phyloP scores from a whole-genome alignment of 768 basidiomycete species.

The Cubamyces sp. region DNA sequence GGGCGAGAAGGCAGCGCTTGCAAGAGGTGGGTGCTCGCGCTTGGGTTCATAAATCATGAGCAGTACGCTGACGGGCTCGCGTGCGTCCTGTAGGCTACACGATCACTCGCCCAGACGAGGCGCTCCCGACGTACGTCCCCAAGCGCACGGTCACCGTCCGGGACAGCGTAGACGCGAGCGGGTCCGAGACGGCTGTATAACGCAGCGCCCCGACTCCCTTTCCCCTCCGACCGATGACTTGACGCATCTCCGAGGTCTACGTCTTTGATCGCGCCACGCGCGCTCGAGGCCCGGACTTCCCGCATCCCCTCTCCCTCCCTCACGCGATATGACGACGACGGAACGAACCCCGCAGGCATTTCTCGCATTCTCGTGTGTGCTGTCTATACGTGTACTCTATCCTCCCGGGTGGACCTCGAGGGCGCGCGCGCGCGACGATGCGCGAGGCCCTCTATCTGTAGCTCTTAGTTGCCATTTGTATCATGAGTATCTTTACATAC shows the following conservation, averaged over 20 bases:
- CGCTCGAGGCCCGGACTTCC: no score
- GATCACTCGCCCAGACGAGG: constrained; percentile 59
- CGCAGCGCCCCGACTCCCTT: not conserved
- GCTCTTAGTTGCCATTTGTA: constrained; percentile 21
- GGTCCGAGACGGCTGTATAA: constrained; percentile 20
- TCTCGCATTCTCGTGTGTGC: constrained; percentile 1
- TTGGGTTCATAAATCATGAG: constrained; percentile 5
- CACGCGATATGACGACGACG: constrained; percentile 7
- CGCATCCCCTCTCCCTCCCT: not conserved
- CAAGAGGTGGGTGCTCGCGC: constrained; percentile 51
- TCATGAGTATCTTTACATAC: not conserved
- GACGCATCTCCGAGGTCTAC: no score
- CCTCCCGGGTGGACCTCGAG: not conserved
- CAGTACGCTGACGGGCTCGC: not conserved
- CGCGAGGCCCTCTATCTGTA: constrained; percentile 15
- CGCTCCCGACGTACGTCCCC: constrained; percentile 54
- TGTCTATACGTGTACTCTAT: constrained; percentile 15
- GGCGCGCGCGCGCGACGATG: not conserved
- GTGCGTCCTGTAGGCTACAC: constrained; percentile 47
- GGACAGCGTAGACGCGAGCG: constrained; percentile 27
- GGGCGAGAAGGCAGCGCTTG: constrained; percentile 75
- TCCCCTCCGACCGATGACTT: not conserved
- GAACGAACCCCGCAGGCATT: constrained; percentile 3
- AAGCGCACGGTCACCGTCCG: constrained; percentile 22
- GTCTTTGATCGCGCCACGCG: no score